Conservation (phyloP, 2,329 filamentous ascomycete species). For the Neopestalotiopsis sp. region DNA sequence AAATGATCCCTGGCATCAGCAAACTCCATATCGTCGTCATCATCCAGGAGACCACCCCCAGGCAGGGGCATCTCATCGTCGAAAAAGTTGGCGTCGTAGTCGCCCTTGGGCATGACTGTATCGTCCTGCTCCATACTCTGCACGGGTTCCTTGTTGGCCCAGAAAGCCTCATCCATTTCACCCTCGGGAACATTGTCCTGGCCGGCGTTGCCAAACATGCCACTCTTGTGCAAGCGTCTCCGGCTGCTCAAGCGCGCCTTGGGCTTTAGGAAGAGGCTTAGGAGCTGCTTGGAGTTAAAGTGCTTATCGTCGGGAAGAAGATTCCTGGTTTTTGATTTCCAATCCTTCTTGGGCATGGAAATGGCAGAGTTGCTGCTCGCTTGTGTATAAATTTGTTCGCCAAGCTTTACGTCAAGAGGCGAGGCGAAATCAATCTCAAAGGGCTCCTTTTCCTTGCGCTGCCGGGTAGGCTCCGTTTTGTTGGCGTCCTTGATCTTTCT, state of each 20-base stretch:
- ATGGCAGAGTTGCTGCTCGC: slow-evolving; percentile 83
- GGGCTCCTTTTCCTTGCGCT: slow-evolving; percentile 92
- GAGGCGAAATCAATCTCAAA: slow-evolving; percentile 92
- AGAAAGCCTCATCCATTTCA: slow-evolving; percentile 95
- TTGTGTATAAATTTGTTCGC: slow-evolving; percentile 80
- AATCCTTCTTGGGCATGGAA: slow-evolving; percentile 88
- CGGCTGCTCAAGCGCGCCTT: slow-evolving; percentile 81
- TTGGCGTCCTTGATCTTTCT: slow-evolving; percentile 83
- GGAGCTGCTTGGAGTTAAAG: slow-evolving; percentile 90
- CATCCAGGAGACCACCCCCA: slow-evolving; percentile 62
- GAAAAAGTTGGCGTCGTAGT: slow-evolving; percentile 98
- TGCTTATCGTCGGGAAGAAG: slow-evolving; percentile 97
- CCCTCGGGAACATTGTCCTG: slow-evolving; percentile 66
- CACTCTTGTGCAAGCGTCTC: slow-evolving; percentile 52
- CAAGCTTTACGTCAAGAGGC: slow-evolving; percentile 72
- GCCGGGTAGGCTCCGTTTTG: slow-evolving; percentile 67
- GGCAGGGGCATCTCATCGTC: slow-evolving; percentile 79
- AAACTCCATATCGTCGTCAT: slow-evolving; percentile 76
- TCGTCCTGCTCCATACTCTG: slow-evolving; percentile 54
- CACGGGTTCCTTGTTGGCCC: slow-evolving; percentile 74
- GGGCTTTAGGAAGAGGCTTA: slow-evolving; percentile 92
- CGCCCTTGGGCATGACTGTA: slow-evolving; percentile 66
- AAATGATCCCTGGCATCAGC: slow-evolving; percentile 83
- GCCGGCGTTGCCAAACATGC: slow-evolving; percentile 46
- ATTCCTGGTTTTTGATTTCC: slow-evolving; percentile 92